Evolutionary conservation across 1,139 yeast species (phyloP).

Genomic region (Geotrichum armillariae): DNA sequence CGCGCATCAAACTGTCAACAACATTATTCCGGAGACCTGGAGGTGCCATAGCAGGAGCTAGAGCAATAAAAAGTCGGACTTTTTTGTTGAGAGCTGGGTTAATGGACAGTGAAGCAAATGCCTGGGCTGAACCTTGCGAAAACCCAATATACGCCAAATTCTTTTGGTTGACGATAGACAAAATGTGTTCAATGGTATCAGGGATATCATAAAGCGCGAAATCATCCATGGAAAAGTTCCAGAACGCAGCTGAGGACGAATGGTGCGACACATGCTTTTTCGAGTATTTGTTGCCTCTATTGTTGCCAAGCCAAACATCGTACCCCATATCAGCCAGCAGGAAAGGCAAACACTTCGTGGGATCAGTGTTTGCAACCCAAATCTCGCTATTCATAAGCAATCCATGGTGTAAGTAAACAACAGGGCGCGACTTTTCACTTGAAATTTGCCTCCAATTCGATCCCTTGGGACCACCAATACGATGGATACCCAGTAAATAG

Average conservation of each 20-base stretch:
- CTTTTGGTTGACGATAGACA: slow-evolving; percentile 45
- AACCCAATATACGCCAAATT: slow-evolving; percentile 75
- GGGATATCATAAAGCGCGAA: slow-evolving; percentile 85
- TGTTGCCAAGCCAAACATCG: slow-evolving; percentile 93
- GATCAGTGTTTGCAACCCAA: slow-evolving; percentile 68
- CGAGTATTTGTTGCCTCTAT: slow-evolving; percentile 86
- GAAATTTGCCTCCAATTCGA: slow-evolving; percentile 39
- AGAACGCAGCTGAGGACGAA: slow-evolving; percentile 54
- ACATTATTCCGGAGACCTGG: slow-evolving; percentile 75
- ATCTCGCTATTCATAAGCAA: slow-evolving; percentile 87
- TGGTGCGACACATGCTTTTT: slow-evolving; percentile 48
- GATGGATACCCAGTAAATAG: slow-evolving; percentile 54
- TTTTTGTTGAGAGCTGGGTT: slow-evolving; percentile 67
- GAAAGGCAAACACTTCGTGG: slow-evolving; percentile 69
- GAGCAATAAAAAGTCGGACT: slow-evolving; percentile 70
- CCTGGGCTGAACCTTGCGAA: slow-evolving; percentile 91
- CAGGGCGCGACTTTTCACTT: slow-evolving; percentile 38
- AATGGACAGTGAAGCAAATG: slow-evolving; percentile 76
- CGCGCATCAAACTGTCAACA: slow-evolving; percentile 72
- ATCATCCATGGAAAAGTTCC: slow-evolving; percentile 87
- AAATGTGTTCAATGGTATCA: slow-evolving; percentile 63
- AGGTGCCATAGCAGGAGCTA: slow-evolving; percentile 95
- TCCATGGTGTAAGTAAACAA: slow-evolving; percentile 87
- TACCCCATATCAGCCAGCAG: slow-evolving; percentile 75
- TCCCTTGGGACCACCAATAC: slow-evolving; percentile 47